Conservation (phyloP, 2,329 filamentous ascomycete genomes). For the Arthroderma uncinatum region DNA sequence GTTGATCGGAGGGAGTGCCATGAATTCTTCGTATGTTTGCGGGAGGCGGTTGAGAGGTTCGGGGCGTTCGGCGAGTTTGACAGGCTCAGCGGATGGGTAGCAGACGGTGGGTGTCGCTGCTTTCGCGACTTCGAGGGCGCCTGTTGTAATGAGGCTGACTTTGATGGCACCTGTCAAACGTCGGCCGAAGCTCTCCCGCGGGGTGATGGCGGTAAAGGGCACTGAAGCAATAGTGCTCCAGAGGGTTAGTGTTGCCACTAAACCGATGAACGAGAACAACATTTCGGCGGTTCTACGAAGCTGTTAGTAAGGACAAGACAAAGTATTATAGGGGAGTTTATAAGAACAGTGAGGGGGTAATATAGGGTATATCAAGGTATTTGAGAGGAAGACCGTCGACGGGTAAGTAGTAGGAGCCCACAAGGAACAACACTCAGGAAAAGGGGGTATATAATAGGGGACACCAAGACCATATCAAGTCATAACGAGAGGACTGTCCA, state of each 20-base stretch:
- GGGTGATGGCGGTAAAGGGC: slow-evolving; percentile 16
- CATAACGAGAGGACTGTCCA: background rate
- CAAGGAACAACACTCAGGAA: background rate
- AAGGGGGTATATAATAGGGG: background rate
- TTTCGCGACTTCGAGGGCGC: background rate
- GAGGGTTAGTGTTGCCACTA: slow-evolving; percentile 18
- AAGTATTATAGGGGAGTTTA: background rate
- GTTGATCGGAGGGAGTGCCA: background rate
- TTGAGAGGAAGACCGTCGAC: background rate
- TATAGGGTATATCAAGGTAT: background rate
- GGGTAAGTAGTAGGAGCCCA: too few relatives aligned
- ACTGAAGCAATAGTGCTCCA: slow-evolving; percentile 19
- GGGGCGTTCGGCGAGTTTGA: background rate
- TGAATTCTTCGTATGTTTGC: background rate
- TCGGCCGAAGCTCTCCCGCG: slow-evolving; percentile 14
- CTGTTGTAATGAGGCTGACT: background rate
- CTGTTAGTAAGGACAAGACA: background rate
- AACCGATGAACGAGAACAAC: slow-evolving; percentile 17
- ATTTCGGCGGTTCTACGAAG: slow-evolving; percentile 11
- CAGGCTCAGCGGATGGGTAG: background rate
- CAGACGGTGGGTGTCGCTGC: background rate
- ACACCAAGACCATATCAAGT: background rate
- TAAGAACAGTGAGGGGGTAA: background rate
- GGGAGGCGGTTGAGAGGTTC: background rate
- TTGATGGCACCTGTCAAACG: slow-evolving; percentile 1